Percentiles rank a stretch among this genome's conserved stretches.
Conservation (phyloP, 2,329 filamentous ascomycete species). For the Fusarium veterinarium region DNA sequence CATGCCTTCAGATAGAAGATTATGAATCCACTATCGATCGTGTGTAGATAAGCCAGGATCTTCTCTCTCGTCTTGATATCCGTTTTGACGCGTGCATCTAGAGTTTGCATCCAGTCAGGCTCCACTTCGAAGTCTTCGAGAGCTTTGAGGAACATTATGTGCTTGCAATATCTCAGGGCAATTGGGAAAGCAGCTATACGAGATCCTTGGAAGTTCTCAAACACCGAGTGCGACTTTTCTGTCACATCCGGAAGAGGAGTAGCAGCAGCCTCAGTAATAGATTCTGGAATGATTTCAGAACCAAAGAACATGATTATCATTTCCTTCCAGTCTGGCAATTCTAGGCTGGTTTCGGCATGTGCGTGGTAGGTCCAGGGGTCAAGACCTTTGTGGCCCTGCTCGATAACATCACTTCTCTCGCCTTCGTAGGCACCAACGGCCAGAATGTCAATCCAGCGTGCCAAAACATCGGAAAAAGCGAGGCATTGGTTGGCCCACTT, state of each 20-base stretch:
- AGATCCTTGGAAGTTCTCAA: conserved; percentile 61
- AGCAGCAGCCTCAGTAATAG: conserved; percentile 52
- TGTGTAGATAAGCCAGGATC: conserved; percentile 65
- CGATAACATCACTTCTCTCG: conserved; percentile 83
- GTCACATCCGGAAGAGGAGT: conserved; percentile 42
- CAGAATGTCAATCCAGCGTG: conserved; percentile 88
- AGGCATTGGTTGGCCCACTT: conserved; percentile 93
- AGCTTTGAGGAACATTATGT: conserved; percentile 63
- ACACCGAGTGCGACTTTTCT: conserved; percentile 36
- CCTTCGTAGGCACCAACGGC: conserved; percentile 75
- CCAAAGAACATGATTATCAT: conserved; percentile 64
- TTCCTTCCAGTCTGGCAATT: conserved; percentile 63
- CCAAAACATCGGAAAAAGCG: conserved; percentile 80
- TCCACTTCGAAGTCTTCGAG: conserved; percentile 69
- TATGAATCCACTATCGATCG: conserved; percentile 53
- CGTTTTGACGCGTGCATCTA: conserved; percentile 78
- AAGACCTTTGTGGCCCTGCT: conserved; percentile 89
- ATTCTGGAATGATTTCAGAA: conserved; percentile 46
- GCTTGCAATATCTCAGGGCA: conserved; percentile 75
- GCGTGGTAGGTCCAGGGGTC: conserved; percentile 70
- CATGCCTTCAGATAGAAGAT: conserved; percentile 63
- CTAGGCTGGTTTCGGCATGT: conserved; percentile 55
- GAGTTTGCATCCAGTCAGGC: conserved; percentile 84
- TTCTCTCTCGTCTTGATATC: conserved; percentile 72
- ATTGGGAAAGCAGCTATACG: conserved; percentile 70